phyloP scores from a whole-genome alignment of 1,139 yeast species.

The Hemisphaericaspora lyxosophila region DNA sequence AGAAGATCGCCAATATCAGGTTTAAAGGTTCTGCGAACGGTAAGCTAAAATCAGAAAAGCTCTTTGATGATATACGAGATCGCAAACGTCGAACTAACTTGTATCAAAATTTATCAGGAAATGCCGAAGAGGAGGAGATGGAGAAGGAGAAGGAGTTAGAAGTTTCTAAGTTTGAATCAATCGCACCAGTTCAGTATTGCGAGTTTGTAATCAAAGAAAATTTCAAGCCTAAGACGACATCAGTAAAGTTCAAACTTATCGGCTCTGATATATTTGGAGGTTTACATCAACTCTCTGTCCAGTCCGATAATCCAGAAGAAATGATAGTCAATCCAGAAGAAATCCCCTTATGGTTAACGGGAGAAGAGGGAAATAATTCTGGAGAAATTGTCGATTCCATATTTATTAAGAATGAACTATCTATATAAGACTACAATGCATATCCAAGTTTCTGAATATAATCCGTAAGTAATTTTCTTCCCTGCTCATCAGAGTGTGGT shows the following conservation, averaged over 20 bases:
- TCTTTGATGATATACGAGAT: conserved; percentile 34
- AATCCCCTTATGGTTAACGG: conserved; percentile 78
- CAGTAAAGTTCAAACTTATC: conserved; percentile 50
- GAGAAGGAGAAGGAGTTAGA: conserved; percentile 18
- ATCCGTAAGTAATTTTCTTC: conserved; percentile 22
- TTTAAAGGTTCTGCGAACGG: conserved; percentile 56
- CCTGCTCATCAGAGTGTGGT: conserved; percentile 19
- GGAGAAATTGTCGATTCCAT: conserved; percentile 51
- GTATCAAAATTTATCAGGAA: conserved; percentile 7
- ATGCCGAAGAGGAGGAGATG: conserved; percentile 20
- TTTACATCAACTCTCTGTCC: conserved; percentile 64
- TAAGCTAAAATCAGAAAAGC: conserved; percentile 26
- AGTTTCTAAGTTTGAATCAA: conserved; percentile 42
- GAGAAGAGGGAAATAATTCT: conserved; percentile 59
- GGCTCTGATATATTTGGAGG: conserved; percentile 87
- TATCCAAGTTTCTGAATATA: conserved; percentile 31
- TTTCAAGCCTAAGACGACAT: conserved; percentile 16
- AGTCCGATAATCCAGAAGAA: conserved; percentile 23
- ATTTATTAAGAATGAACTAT: conserved; percentile 19
- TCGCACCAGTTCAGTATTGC: conserved; percentile 55
- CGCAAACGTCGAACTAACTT: conserved; percentile 14
- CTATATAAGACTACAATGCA: conserved; percentile 6
- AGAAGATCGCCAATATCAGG: conserved; percentile 47
- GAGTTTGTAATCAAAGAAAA: conserved; percentile 42
- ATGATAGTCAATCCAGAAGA: conserved; percentile 52